Conservation (phyloP, 805 yeast genomes). For the Tetrapisispora phaffii region DNA sequence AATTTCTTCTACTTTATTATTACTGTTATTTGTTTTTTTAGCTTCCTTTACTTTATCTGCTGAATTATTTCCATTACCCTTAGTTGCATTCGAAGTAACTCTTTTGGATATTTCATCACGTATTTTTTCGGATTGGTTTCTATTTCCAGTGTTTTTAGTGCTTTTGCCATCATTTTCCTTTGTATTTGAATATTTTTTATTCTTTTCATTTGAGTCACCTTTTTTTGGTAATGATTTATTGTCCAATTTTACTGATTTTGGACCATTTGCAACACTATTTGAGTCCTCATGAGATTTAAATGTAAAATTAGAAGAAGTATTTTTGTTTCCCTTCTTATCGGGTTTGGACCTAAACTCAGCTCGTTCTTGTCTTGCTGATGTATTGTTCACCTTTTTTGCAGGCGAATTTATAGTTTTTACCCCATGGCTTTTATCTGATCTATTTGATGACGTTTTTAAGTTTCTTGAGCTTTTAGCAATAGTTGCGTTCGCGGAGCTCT, state of each 20-base stretch:
- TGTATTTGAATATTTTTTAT: too few relatives aligned
- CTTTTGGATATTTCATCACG: too few relatives aligned
- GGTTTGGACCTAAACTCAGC: background rate
- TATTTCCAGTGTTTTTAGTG: background rate
- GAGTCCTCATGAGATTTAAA: background rate
- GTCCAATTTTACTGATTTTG: too few relatives aligned
- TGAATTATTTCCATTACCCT: too few relatives aligned
- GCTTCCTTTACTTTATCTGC: background rate
- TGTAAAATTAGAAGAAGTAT: background rate
- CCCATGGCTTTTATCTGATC: background rate
- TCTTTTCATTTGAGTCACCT: background rate
- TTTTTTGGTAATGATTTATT: too few relatives aligned
- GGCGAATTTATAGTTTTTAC: background rate
- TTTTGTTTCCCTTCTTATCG: background rate
- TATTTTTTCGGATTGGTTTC: background rate
- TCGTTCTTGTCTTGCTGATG: background rate
- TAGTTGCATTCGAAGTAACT: too few relatives aligned
- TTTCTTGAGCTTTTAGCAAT: too few relatives aligned
- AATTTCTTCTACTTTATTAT: conserved; percentile 1
- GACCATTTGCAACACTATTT: too few relatives aligned
- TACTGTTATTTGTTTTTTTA: background rate
- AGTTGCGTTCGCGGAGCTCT: background rate
- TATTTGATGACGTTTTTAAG: background rate
- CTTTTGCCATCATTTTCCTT: too few relatives aligned
- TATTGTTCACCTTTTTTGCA: background rate